phyloP scores from a whole-genome alignment of 768 basidiomycete genomes.

The Grammothele lineata region DNA sequence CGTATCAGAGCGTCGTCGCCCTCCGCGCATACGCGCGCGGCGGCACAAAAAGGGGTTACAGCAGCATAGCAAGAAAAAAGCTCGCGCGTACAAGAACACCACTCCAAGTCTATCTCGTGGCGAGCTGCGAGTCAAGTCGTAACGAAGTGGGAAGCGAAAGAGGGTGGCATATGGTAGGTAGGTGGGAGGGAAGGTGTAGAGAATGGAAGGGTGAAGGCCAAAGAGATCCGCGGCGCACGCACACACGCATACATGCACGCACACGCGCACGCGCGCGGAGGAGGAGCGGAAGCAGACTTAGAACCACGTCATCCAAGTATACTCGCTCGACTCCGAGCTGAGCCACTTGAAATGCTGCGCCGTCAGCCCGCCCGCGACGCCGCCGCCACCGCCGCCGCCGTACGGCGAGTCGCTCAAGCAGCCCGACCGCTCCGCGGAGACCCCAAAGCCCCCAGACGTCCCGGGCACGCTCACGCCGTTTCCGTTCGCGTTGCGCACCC shows the following conservation, averaged over 20 bases:
- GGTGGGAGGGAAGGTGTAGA: too few species aligned
- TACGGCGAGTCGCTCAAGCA: constrained; percentile 6
- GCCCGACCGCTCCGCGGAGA: constrained; percentile 14
- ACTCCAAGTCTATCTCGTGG: too few species aligned
- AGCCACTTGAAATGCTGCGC: constrained; percentile 12
- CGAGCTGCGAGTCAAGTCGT: too few species aligned
- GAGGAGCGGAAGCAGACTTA: too few species aligned
- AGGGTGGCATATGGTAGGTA: too few species aligned
- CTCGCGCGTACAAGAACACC: too few species aligned
- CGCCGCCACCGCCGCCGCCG: background rate
- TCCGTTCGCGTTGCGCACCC: background rate
- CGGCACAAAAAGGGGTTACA: background rate
- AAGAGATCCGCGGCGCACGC: background rate
- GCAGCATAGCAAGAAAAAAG: too few species aligned
- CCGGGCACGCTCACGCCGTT: background rate
- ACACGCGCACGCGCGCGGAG: too few species aligned
- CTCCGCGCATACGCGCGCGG: too few species aligned
- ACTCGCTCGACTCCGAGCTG: constrained; percentile 22
- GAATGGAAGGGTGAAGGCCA: background rate
- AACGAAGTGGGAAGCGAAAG: too few species aligned
- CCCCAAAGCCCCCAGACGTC: constrained; percentile 11
- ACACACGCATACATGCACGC: too few species aligned
- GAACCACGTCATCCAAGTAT: constrained; percentile 27
- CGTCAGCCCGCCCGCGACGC: background rate
- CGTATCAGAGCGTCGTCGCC: too few species aligned